Evolutionary conservation across 345 rosid genomes (phyloP), one percentile per base, ranked within the genome.

Genomic region (Clarkia xantiana): DNA sequence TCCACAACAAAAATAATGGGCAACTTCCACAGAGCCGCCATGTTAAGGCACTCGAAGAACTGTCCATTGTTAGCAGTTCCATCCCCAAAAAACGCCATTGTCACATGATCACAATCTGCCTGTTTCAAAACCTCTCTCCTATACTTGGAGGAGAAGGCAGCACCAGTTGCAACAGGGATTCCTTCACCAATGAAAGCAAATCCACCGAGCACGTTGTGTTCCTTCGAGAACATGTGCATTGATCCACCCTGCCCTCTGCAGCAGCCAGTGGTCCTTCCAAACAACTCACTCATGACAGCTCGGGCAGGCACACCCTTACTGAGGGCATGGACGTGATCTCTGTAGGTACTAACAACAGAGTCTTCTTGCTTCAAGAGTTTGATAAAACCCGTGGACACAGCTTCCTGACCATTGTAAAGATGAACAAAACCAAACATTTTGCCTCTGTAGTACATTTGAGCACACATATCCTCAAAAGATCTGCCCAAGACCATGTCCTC

Each of bases 401-500:
- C 82, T 59, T 76, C 82, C 49, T 76, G 82, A 14, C 82, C 82
- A 51, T 76, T 73, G 66, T 76, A 76, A 40, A 76, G 76, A 61
- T 73, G 82, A 49, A 76, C 82, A 49, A 76, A 76, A 14, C 79
- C 82, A 59, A 77, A 77, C 82, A 76, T 76, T 54, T 77, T 71
- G 47, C 79, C 79, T 41, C 83, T 62, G 55, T 71, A 74, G 42
- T 74, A 71, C 79, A 77, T 74, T 69, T 77, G 83, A 47, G 84
- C 80, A 61, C 84, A 74, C 84, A 71, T 77, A 61, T 78, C 84
- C 66, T 78, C 84, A 49, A 72, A 78, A 12, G 61, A 8, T 59
- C 84, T 72, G 13, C 84, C 76, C 64, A 72, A 44, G 3, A 75
- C 50, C 80, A 78, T 67, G 59, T 78, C 84, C 65, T 78, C 78